These are phyloP conservation scores for Taiozyma sp. DNA, from an alignment of 1,139 yeast genomes.

Conservation along the genomic window DNA sequence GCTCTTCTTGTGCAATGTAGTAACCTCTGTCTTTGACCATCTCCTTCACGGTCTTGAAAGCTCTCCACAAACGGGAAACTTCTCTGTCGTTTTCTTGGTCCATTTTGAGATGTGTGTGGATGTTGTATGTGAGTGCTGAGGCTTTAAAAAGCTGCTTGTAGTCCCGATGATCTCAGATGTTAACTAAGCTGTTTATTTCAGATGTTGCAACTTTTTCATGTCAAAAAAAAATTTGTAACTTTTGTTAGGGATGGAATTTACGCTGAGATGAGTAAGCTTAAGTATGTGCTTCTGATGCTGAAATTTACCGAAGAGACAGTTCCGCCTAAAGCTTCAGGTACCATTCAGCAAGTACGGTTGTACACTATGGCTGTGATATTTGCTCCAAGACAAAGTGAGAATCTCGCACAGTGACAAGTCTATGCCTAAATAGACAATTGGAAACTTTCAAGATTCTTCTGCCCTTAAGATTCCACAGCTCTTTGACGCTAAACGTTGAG, in stretches of 20 bases:
- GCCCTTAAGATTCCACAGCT: too few species aligned
- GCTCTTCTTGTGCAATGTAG: slow-evolving; percentile 84
- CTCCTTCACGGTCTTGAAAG: slow-evolving; percentile 90
- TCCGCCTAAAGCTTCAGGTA: too few species aligned
- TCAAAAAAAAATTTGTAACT: neutral
- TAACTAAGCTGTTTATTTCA: neutral
- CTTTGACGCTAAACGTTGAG: neutral
- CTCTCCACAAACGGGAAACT: slow-evolving; percentile 91
- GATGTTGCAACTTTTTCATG: neutral
- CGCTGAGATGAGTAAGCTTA: neutral
- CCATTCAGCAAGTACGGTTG: neutral
- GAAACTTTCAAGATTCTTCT: too few species aligned
- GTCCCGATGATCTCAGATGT: neutral
- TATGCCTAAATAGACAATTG: too few species aligned
- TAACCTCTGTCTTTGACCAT: slow-evolving; percentile 96
- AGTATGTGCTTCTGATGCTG: neutral
- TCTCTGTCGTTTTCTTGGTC: slow-evolving; percentile 83
- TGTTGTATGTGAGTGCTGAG: neutral
- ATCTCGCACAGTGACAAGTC: too few species aligned
- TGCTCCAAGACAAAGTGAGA: too few species aligned
- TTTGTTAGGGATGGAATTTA: slow-evolving; percentile 4
- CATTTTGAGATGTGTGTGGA: slow-evolving; percentile 38
- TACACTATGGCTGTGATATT: too few species aligned
- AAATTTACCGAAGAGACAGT: neutral
- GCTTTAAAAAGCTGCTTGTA: neutral